Percentiles rank a stretch among this genome's conserved stretches.
phyloP scores from a whole-genome alignment of 805 yeast species.

The Ogataea sp. region DNA sequence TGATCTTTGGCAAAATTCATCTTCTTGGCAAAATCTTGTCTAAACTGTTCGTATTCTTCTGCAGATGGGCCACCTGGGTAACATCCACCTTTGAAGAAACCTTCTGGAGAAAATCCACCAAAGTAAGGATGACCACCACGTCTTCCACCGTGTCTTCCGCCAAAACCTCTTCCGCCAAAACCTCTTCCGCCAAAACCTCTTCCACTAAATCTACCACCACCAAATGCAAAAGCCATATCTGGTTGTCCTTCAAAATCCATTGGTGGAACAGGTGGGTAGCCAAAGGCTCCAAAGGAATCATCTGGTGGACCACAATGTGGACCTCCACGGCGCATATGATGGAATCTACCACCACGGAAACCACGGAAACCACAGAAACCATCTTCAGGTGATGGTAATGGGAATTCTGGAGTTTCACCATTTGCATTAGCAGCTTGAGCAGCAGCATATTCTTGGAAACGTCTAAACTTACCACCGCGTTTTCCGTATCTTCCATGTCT shows the following conservation, averaged over 20 bases:
- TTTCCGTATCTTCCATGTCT: not conserved
- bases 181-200: too few relatives aligned
- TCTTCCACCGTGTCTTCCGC: too few relatives aligned
- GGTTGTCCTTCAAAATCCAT: too few relatives aligned
- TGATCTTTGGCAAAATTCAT: not conserved
- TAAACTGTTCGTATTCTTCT: not conserved
- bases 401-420: not conserved
- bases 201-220: too few relatives aligned
- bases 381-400: constrained; percentile 1
- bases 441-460: not conserved
- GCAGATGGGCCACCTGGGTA: not conserved
- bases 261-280: too few relatives aligned
- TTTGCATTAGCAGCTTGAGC: not conserved
- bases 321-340: not conserved
- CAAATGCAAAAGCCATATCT: too few relatives aligned
- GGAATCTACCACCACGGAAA: not conserved
- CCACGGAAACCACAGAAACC: not conserved
- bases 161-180: too few relatives aligned
- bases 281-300: not conserved
- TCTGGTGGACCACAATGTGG: constrained; percentile 1
- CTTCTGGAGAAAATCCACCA: not conserved
- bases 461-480: not conserved
- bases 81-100: too few relatives aligned
- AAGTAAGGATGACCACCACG: not conserved
- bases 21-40: not conserved